Evolutionary conservation across 768 basidiomycete species (phyloP).

Genomic region (Glaciozyma martinii): DNA sequence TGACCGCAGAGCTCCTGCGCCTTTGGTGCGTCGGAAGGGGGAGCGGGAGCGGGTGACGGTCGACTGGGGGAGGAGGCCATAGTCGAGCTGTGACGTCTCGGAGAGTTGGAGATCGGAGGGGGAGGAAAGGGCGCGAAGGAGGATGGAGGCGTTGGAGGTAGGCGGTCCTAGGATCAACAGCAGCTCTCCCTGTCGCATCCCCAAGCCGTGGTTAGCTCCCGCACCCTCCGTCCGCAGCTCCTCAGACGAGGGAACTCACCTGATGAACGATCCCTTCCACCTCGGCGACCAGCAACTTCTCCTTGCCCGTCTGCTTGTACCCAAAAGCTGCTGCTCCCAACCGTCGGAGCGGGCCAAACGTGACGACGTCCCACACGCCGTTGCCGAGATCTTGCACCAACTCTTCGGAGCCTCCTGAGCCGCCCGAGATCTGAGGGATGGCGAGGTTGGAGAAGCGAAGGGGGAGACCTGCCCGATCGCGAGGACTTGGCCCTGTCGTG

Average conservation of each 20-base stretch:
- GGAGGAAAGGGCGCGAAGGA: conserved; percentile 19
- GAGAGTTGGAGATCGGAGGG: conserved; percentile 16
- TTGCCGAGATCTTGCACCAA: conserved; percentile 14
- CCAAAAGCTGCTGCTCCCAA: background rate
- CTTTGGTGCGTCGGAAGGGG: background rate
- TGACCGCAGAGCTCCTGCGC: conserved; percentile 36
- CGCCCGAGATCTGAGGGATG: conserved; percentile 9
- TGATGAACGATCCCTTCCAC: conserved; percentile 29
- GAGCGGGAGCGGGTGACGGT: conserved; percentile 3
- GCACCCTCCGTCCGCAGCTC: background rate
- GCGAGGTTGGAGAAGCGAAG: conserved; percentile 23
- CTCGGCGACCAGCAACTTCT: conserved; percentile 10
- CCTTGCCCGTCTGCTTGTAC: no score
- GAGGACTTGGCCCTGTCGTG: background rate
- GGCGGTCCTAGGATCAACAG: conserved; percentile 25
- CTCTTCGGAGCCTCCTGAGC: conserved; percentile 12
- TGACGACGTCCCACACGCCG: conserved; percentile 8
- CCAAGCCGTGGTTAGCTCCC: background rate
- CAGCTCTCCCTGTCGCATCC: conserved; percentile 18
- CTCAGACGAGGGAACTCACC: background rate
- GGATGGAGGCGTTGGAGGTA: conserved; percentile 9
- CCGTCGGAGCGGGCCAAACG: conserved; percentile 12
- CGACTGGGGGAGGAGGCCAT: conserved; percentile 11
- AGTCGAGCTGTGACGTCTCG: conserved; percentile 23
- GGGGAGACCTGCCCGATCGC: conserved; percentile 8